A percentile compares a stretch with the other conserved stretches of the same genome.
Evolutionary conservation across 2,329 filamentous ascomycete genomes (phyloP).

Genomic region (Byssoonygena ceratinophila): DNA sequence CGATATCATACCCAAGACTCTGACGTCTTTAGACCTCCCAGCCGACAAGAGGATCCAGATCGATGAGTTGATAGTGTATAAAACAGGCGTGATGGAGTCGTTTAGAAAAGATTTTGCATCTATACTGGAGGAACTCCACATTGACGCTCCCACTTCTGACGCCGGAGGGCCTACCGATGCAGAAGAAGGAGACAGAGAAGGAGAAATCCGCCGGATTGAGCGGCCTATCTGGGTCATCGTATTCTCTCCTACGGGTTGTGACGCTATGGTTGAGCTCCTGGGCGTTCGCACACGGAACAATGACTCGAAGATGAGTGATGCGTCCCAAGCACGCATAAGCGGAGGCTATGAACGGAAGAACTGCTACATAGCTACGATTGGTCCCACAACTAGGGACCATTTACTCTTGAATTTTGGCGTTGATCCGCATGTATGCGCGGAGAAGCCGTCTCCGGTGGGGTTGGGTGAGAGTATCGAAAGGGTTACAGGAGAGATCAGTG

Average conservation of each 20-base stretch:
- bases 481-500: conserved; percentile 30
- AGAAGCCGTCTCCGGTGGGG: conserved; percentile 70
- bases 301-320: background rate
- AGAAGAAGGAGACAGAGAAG: conserved; percentile 17
- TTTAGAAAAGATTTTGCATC: conserved; percentile 59
- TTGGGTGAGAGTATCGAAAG: conserved; percentile 56
- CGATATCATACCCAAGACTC: conserved; percentile 75
- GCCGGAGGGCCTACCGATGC: background rate
- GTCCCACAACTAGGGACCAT: conserved; percentile 77
- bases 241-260: conserved; percentile 53
- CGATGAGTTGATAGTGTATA: conserved; percentile 74
- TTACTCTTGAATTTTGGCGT: conserved; percentile 41
- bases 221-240: conserved; percentile 33
- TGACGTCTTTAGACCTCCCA: conserved; percentile 51
- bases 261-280: conserved; percentile 48
- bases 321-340: conserved; percentile 11
- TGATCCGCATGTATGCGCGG: conserved; percentile 53
- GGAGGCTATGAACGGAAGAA: conserved; percentile 25
- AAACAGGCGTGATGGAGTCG: conserved; percentile 68
- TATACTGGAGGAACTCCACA: conserved; percentile 32
- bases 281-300: conserved; percentile 35
- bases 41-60: conserved; percentile 50
- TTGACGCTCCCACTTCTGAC: background rate
- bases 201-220: conserved; percentile 16
- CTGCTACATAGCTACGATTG: conserved; percentile 73